Evolutionary conservation across 805 yeast genomes (phyloP).

Genomic region (Candida montana): DNA sequence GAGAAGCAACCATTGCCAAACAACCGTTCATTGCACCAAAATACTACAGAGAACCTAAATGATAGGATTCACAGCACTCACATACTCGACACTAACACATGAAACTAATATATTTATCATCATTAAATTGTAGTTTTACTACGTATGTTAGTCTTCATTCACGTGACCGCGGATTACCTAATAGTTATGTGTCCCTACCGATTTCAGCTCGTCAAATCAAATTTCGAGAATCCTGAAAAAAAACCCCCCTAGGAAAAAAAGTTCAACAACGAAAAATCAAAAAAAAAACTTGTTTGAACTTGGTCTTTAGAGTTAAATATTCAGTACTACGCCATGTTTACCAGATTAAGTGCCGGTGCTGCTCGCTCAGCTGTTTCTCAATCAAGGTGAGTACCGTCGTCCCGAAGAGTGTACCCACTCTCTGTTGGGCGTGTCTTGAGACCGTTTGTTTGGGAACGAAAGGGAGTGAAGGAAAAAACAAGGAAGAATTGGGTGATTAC

Average conservation of each 20-base stretch:
- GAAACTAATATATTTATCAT: too few relatives aligned
- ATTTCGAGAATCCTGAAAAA: conserved; percentile 14
- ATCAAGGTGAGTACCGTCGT: conserved; percentile 21
- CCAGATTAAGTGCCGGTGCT: conserved; percentile 28
- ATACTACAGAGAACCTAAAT: conserved; percentile 46
- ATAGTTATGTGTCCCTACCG: conserved; percentile 5
- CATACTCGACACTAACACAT: too few relatives aligned
- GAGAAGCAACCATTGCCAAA: conserved; percentile 70
- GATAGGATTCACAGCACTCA: too few relatives aligned
- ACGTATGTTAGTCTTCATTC: too few relatives aligned
- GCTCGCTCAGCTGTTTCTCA: conserved; percentile 28
- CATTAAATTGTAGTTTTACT: too few relatives aligned
- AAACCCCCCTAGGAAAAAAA: conserved; percentile 13
- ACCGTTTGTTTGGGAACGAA: too few relatives aligned
- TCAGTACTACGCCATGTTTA: conserved; percentile 18
- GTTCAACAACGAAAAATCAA: conserved; percentile 1
- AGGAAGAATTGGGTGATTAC: neutral
- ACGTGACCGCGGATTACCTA: conserved; percentile 1
- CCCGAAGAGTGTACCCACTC: too few relatives aligned
- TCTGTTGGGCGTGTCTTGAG: neutral
- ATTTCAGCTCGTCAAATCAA: conserved; percentile 18
- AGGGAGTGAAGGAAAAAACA: neutral
- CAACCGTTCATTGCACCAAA: conserved; percentile 79
- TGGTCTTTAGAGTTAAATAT: conserved; percentile 6
- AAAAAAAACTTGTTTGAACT: too few relatives aligned